These are phyloP conservation scores for Apiospora aurea DNA, from an alignment of 2,329 filamentous ascomycete genomes.

Conservation along the genomic window DNA sequence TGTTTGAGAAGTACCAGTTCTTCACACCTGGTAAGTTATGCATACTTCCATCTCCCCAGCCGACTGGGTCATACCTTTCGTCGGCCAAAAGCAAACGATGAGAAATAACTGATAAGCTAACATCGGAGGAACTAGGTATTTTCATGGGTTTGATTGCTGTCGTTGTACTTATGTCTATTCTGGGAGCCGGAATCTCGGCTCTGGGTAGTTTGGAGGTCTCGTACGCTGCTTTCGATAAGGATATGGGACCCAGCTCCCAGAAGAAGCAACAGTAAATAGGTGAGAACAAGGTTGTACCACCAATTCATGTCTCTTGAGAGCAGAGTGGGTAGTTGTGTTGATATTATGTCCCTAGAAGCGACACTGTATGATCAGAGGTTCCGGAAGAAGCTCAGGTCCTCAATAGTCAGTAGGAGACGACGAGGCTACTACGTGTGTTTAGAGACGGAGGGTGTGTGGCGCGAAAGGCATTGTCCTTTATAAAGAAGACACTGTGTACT, in stretches of 20 bases:
- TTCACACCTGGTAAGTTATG: slow-evolving; percentile 77
- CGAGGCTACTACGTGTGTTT: not conserved
- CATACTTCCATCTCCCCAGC: not conserved
- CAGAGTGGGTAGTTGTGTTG: not conserved
- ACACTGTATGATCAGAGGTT: slow-evolving; percentile 24
- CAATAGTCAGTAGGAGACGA: not conserved
- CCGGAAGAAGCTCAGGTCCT: not conserved
- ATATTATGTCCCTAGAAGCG: slow-evolving; percentile 15
- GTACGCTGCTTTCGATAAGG: slow-evolving; percentile 96
- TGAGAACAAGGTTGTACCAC: not conserved
- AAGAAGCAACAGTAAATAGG: slow-evolving; percentile 72
- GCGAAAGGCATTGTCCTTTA: not conserved
- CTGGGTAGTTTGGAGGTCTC: slow-evolving; percentile 84
- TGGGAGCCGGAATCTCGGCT: slow-evolving; percentile 79
- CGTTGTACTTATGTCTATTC: slow-evolving; percentile 76
- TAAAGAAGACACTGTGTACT: not conserved
- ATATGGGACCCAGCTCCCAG: slow-evolving; percentile 87
- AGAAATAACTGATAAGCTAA: slow-evolving; percentile 30
- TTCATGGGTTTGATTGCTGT: slow-evolving; percentile 84
- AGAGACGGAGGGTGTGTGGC: not conserved
- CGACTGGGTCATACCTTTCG: not conserved
- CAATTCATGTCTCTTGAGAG: not conserved
- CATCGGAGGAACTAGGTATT: slow-evolving; percentile 64
- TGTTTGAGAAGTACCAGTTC: slow-evolving; percentile 96
- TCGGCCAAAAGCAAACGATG: not conserved